Evolutionary conservation across 306 rosid species (phyloP), one percentile per base, ranked within the genome.

Genomic region (Vigna unguiculata): DNA sequence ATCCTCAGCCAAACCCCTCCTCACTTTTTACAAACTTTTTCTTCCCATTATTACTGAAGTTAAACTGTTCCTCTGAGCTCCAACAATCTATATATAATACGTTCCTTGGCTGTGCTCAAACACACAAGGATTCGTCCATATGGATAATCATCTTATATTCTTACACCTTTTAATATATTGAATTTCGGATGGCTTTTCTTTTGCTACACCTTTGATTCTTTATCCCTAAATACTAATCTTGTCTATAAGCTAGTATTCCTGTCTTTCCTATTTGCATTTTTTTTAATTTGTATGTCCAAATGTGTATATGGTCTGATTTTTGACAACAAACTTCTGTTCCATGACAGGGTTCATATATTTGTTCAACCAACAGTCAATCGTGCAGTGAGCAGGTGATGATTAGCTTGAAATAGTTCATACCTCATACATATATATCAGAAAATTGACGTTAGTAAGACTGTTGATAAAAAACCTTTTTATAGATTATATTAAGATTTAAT

Each of bases 281-380:
- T 75, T 19, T 75, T 41, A 80, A 38, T 62, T 71, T 69, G 69
- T 62, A 65, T 14, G 32, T 66, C 14, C 75, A 53, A 61, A 14
- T 75, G 28, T 60, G 53, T 32, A 73, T 72, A 62, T 32, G 67
- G 34, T 19, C 73, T 78, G 46, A 38, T 82, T 69, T 54, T 71
- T 79, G 62, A 76, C 51, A 54, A 64, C 34, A 34, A 57, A 7
- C 58, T 25, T 81, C 60, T 79, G 19, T 12, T 76, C 74, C 30
- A 80, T 78, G 83, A 32, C 92, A 94, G 97, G 97, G 97, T 94
- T 85, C 97, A 90, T 81, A 78, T 87, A 59, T 92, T 94, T 92
- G 89, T 84, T 83, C 98, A 88, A 62, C 98, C 98, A 85, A 87
- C 95, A n/a, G 83, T 83, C 61, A 88, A 86, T 78, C 98, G 98